phyloP scores from a whole-genome alignment of 129 eudicot species.

The Sambucus nigra region DNA sequence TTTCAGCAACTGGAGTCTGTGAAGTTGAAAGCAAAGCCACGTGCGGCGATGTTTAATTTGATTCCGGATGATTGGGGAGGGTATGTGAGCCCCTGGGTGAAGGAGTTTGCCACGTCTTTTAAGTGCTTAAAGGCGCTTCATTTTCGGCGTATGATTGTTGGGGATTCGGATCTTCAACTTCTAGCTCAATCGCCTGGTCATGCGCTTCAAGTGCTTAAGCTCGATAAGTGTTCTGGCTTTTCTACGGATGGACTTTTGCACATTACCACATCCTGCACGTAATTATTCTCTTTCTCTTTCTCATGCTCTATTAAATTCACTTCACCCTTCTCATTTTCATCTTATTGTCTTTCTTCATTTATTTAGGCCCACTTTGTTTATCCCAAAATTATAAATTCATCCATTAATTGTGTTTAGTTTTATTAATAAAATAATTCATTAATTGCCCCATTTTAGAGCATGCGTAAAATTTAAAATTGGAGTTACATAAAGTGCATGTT shows the following conservation, averaged over 20 bases:
- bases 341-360: too few relatives aligned
- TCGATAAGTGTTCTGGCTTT: constrained; percentile 74
- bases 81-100: constrained; percentile 68
- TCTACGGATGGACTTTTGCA: constrained; percentile 62
- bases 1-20: constrained; percentile 59
- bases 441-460: too few relatives aligned
- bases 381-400: too few relatives aligned
- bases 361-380: too few relatives aligned
- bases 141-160: constrained; percentile 73
- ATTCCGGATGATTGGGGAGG: constrained; percentile 94
- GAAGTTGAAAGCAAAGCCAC: constrained; percentile 77
- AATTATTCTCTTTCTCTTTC: too few relatives aligned
- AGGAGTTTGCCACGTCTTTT: constrained; percentile 40
- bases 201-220: constrained; percentile 48
- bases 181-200: constrained; percentile 44
- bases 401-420: too few relatives aligned
- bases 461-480: too few relatives aligned
- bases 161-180: constrained; percentile 50
- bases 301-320: too few relatives aligned
- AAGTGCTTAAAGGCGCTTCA: constrained; percentile 45
- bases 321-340: too few relatives aligned
- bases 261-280: constrained; percentile 59
- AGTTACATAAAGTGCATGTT: too few relatives aligned
- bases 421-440: too few relatives aligned
- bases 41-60: constrained; percentile 83